Conservation (phyloP, 2,329 filamentous ascomycete species). For the Orbilia quercus region DNA sequence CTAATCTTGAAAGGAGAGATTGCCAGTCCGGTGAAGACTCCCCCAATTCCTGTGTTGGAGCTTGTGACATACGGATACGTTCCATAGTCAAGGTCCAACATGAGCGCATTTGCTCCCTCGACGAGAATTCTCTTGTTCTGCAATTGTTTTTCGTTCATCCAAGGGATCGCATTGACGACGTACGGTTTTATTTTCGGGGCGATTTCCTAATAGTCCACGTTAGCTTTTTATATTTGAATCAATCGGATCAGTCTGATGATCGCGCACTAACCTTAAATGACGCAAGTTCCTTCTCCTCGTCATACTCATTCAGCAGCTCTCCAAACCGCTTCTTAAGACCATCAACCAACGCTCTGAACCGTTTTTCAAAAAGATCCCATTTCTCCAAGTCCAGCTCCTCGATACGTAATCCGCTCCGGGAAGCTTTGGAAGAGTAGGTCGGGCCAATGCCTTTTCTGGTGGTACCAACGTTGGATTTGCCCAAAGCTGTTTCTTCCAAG, state of each 20-base stretch:
- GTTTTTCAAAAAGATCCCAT: conserved; percentile 73
- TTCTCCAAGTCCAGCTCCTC: conserved; percentile 72
- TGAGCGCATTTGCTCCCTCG: conserved; percentile 75
- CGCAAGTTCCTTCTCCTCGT: conserved; percentile 76
- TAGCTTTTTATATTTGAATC: background rate
- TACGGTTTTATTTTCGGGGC: conserved; percentile 70
- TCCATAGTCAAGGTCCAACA: conserved; percentile 74
- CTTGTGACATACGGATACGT: conserved; percentile 73
- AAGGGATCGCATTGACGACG: conserved; percentile 74
- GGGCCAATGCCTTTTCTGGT: conserved; percentile 68
- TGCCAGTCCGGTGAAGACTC: conserved; percentile 73
- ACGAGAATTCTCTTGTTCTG: conserved; percentile 72
- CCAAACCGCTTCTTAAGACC: conserved; percentile 78
- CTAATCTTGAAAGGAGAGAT: conserved; percentile 72
- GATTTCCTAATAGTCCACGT: conserved; percentile 64
- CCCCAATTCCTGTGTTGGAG: conserved; percentile 71
- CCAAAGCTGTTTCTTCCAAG: conserved; percentile 71
- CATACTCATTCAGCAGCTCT: conserved; percentile 72
- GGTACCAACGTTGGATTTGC: conserved; percentile 65
- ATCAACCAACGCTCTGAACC: conserved; percentile 71
- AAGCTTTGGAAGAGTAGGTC: conserved; percentile 72
- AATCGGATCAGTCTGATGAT: background rate
- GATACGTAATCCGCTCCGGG: conserved; percentile 74
- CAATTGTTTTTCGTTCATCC: conserved; percentile 72
- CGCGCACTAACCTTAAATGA: conserved; percentile 67